Base-by-base conservation (phyloP, 2,329 filamentous ascomycete species). In the Lasiodiplodia sp. region DNA sequence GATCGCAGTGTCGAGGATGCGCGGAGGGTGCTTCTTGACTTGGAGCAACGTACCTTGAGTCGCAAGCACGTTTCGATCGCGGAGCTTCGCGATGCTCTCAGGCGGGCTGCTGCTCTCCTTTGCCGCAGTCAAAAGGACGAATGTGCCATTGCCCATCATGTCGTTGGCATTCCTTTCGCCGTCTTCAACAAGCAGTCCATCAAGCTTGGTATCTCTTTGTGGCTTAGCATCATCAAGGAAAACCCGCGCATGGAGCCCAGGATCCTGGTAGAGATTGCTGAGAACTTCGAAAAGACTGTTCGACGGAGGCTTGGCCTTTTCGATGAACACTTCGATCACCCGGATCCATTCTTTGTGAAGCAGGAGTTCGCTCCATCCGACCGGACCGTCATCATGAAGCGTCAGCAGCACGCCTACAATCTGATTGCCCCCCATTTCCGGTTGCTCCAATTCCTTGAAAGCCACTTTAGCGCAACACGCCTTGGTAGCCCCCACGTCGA, bases 181-280 rank as follows among this genome's bases (percentile, higher is more conserved):
- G 88, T 97, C 57, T 98, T 99, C 78, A 96, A 92, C 5, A 97
- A 97, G 78, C 92, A 97, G 75, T 96, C 94, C 2, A 96, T 99
- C 78, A 97, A 97, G 77, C 88, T 98, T 63, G 96, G 96, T 6
- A 92, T 97, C 44, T 97, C 96, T 4, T 84, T 99, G 7, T 99
- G 96, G 96, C 89, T 97, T 70, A 96, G 96, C 31, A 92, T 98
- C 16, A 96, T 98, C 75, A 96, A 98, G 74, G 96, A 99, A 78
- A 98, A 97, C 75, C 92, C 94, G 2, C 87, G 88, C 68, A 90
- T 97, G 80, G 94, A 97, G 79, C 88, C 95, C 10, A 90, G 94
- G 70, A 89, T 99, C 68, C 82, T 99, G 38, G 90, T 90, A 65
- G 93, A 97, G 77, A 92, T 98, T 73, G 91, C 92, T 11, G 91